A percentile compares a stretch with the other conserved stretches of the same genome.
These are phyloP conservation scores for Starmerella bacillaris DNA, from an alignment of 805 yeast species.

Conservation along the genomic window DNA sequence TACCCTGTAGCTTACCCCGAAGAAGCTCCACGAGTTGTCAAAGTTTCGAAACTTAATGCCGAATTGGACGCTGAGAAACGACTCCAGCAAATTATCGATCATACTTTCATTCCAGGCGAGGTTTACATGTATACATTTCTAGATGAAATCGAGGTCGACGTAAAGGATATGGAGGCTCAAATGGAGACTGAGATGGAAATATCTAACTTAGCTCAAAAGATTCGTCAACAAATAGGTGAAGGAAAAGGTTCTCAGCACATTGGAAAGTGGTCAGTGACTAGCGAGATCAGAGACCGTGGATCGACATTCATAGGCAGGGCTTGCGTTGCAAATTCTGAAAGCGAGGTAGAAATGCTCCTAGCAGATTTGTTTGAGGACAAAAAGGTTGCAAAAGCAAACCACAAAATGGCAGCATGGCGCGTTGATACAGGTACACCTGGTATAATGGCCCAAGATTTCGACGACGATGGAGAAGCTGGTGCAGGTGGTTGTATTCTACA, in stretches of 20 bases:
- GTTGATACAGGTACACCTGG: conserved; percentile 35
- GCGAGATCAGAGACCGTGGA: conserved; percentile 63
- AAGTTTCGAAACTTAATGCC: conserved; percentile 28
- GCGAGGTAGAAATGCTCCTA: conserved; percentile 43
- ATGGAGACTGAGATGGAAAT: not conserved
- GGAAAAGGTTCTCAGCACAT: conserved; percentile 23
- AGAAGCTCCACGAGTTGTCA: conserved; percentile 44
- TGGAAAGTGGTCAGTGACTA: conserved; percentile 62
- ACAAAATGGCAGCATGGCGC: conserved; percentile 79
- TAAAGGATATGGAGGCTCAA: conserved; percentile 15
- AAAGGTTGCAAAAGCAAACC: conserved; percentile 49
- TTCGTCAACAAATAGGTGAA: conserved; percentile 20
- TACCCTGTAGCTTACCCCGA: conserved; percentile 60
- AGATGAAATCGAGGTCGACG: conserved; percentile 25
- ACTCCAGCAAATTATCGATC: conserved; percentile 35
- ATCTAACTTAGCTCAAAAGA: not conserved
- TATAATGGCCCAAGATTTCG: conserved; percentile 55
- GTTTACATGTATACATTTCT: conserved; percentile 71
- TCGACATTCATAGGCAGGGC: conserved; percentile 75
- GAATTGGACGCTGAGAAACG: conserved; percentile 32
- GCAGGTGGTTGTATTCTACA: conserved; percentile 82
- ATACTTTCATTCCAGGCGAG: conserved; percentile 37
- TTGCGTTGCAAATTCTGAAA: conserved; percentile 39
- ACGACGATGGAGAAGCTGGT: conserved; percentile 94
- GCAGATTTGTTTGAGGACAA: conserved; percentile 41